Percentiles rank a stretch among this genome's conserved stretches.
phyloP scores from a whole-genome alignment of 139 green algal species.

The Volvox africanus region DNA sequence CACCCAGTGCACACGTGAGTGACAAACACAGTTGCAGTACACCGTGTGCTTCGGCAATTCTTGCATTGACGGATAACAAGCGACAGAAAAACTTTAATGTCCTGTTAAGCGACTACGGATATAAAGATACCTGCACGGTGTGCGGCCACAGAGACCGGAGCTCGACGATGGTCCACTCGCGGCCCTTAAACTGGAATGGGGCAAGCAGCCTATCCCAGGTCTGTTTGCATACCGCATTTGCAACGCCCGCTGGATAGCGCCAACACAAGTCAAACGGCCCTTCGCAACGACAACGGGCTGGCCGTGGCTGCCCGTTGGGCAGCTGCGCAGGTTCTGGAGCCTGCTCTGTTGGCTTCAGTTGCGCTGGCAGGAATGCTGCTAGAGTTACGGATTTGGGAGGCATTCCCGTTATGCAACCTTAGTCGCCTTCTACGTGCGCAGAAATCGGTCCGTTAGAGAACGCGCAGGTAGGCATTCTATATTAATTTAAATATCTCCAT shows the following conservation, averaged over 20 bases:
- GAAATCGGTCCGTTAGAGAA: no score
- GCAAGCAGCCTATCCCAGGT: slow-evolving; percentile 28
- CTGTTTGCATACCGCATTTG: slow-evolving; percentile 23
- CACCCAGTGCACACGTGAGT: no score
- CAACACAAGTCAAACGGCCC: slow-evolving; percentile 36
- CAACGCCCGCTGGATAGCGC: not conserved
- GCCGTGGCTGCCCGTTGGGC: not conserved
- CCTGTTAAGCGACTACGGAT: no score
- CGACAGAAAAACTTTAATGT: no score
- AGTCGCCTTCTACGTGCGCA: no score
- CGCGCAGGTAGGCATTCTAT: no score
- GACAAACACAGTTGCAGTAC: no score
- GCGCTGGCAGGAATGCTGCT: slow-evolving; percentile 1
- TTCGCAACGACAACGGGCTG: slow-evolving; percentile 22
- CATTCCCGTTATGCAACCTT: not conserved
- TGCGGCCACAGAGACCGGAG: slow-evolving; percentile 25
- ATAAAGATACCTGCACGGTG: slow-evolving; percentile 27
- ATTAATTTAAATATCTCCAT: no score
- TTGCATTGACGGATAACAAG: no score
- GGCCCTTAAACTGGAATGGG: slow-evolving; percentile 23
- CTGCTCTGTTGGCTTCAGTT: not conserved
- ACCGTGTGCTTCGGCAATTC: no score
- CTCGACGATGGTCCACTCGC: slow-evolving; percentile 35
- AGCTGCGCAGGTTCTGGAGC: not conserved
- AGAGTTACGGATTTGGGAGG: slow-evolving; percentile 1